Evolutionary conservation across 2,329 filamentous ascomycete species (phyloP), one percentile per base, ranked within the genome.

Genomic region (Paecilomyces dactylethromorphus): DNA sequence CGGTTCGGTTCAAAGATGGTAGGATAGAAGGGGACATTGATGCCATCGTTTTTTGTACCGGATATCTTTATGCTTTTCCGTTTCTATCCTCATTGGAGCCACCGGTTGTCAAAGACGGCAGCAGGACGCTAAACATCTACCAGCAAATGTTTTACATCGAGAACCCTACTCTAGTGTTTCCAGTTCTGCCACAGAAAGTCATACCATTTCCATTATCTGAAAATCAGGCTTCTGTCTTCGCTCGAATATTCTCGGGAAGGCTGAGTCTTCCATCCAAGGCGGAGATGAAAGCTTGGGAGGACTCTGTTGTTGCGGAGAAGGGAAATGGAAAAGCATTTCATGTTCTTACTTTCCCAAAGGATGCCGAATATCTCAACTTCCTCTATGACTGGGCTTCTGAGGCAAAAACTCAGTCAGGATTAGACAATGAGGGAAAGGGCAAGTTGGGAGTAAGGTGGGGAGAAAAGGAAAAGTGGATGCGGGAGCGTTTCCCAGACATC

Each of bases 181-280:
- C 89, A 0, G 85, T 84, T 0, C 78, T 97, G 45, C 87, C 89
- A 15, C 88, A 92, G 69, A 89, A 88, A 64, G 84, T 94, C n/a
- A 88, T 95, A n/a, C 93, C 93, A 0, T 96, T 96, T 70, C 88
- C 90, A 0, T 67, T 94, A 1, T 82, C 87, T 0, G 91, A 97
- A 75, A 86, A 84, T 5, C 92, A 97, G 73, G 86, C 86, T 0
- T 88, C 92, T 0, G 83, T 90, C 0, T 80, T 95, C 53, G 85
- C 92, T 1, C 84, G 90, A 1, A 82, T 92, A 0, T 96, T 90
- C 83, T 84, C 90, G 0, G 88, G 89, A 33, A 77, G 84, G 0
- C 77, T 96, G 0, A 62, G 74, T 0, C 77, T 96, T 8, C 92
- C 92, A 0, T 68, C 83, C 0, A 71, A 70, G 1, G 69, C 77